Evolutionary conservation across 192 early-diverging fungal species (phyloP), one percentile per base, ranked within the genome.

Genomic region (Cetraspora pellucida): DNA sequence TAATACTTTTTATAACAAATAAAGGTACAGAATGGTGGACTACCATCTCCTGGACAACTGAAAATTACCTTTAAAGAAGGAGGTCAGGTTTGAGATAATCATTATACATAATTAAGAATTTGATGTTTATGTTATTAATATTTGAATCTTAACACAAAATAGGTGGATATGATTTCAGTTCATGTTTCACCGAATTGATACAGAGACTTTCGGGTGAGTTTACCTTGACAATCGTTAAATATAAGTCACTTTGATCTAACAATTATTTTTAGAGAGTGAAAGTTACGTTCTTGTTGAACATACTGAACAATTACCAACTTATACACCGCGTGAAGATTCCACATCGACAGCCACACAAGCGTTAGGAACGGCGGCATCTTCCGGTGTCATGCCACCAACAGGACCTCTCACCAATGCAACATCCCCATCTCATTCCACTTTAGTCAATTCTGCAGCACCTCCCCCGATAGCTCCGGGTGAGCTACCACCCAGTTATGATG

Each of bases 51-150:
- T 3, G 88, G 81, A 11, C 25, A 78, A 52, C 17, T 88, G 21
- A 83, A 86, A 68, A 66, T 84, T 16, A 85, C 82, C 7, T 89
- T 89, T 52, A 87, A 83, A 63, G 82, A 85, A 55, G 88, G 88
- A 43, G 88, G 87, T 64, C 49, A 49, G 19, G 10, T 10, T 50
- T 50, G 19, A 4, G 49, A 9, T 55, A 46, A 30, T 72, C 27
- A 59, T 45, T 60, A n/a, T n/a, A n/a, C 7, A 58, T 47, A 28
- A 49, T 27, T 16, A 37, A 21, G 23, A 71, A 14, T 52, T n/a
- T 11, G 14, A 5, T 21, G 7, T 52, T 50, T 30, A 10, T 46
- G 27, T 30, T 49, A 19, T 16, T 47, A 44, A 25, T 17, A 25
- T 74, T 45, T 31, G 9, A 3, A 46, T 63, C n/a, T n/a, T 19